phyloP scores from a whole-genome alignment of 2,329 filamentous ascomycete species.

The Phialophora verrucosa region DNA sequence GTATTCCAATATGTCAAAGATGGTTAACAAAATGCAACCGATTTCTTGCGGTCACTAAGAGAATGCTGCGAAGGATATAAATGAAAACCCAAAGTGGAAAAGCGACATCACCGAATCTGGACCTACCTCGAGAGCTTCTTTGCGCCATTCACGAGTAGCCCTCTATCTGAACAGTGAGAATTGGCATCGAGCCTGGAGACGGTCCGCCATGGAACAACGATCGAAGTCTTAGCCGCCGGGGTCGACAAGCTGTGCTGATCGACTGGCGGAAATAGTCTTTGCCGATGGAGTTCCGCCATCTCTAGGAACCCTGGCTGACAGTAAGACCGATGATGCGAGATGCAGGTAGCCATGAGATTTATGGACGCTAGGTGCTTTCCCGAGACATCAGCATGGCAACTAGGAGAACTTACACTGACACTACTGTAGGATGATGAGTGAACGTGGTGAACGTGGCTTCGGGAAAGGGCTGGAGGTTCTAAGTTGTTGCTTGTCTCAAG shows the following conservation, averaged over 20 bases:
- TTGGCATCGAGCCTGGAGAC: background rate
- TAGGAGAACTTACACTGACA: background rate
- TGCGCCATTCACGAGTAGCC: background rate
- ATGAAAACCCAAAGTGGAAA: background rate
- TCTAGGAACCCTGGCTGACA: background rate
- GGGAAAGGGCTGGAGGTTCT: background rate
- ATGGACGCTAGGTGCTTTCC: background rate
- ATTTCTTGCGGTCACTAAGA: background rate
- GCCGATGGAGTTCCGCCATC: background rate
- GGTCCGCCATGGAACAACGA: background rate
- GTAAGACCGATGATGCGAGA: background rate
- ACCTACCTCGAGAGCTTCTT: background rate
- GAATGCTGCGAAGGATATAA: background rate
- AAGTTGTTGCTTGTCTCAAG: background rate
- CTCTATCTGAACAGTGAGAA: background rate
- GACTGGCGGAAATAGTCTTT: background rate
- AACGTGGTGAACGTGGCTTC: background rate
- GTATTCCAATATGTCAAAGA: background rate
- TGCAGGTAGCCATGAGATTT: background rate
- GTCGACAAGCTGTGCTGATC: background rate
- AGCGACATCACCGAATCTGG: background rate
- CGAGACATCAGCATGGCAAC: background rate
- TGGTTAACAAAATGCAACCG: background rate
- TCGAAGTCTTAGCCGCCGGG: background rate
- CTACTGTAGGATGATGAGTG: background rate